A percentile compares a stretch with the other conserved stretches of the same genome.
Evolutionary conservation across 2,329 filamentous ascomycete genomes (phyloP).

Genomic region (Rutstroemia sp.): DNA sequence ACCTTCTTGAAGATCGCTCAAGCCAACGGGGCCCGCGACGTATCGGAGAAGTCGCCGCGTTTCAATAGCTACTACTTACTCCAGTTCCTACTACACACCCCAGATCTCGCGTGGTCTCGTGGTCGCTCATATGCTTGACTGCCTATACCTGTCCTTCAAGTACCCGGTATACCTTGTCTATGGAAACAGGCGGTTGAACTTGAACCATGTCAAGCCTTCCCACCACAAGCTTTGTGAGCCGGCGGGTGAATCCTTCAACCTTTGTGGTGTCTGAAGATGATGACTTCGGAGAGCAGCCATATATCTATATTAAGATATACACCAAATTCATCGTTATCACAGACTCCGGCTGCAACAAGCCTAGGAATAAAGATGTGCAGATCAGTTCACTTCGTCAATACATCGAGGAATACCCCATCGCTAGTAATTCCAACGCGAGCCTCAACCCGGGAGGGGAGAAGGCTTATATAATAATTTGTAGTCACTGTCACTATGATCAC

Average conservation of each 20-base stretch:
- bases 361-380: slow-evolving; percentile 23
- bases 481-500: slow-evolving; percentile 42
- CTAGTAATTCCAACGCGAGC: slow-evolving; percentile 29
- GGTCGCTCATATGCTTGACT: too few relatives aligned
- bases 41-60: too few relatives aligned
- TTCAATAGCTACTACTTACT: too few relatives aligned
- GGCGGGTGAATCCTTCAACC: slow-evolving; percentile 35
- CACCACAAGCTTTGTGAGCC: slow-evolving; percentile 30
- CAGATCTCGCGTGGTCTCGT: too few relatives aligned
- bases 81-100: too few relatives aligned
- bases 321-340: slow-evolving; percentile 33
- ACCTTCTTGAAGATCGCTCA: too few relatives aligned
- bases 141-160: not conserved
- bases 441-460: slow-evolving; percentile 32
- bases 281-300: slow-evolving; percentile 35
- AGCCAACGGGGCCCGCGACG: too few relatives aligned
- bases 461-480: slow-evolving; percentile 36
- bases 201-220: not conserved
- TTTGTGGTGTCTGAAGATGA: slow-evolving; percentile 39
- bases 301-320: slow-evolving; percentile 40
- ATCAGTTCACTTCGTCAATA: slow-evolving; percentile 33
- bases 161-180: not conserved
- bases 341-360: slow-evolving; percentile 39
- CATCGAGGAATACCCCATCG: slow-evolving; percentile 35
- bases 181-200: not conserved